A percentile compares a stretch with the other conserved stretches of the same genome.
Evolutionary conservation across 2,329 filamentous ascomycete species (phyloP).

Genomic region (Fusarium sacchari): DNA sequence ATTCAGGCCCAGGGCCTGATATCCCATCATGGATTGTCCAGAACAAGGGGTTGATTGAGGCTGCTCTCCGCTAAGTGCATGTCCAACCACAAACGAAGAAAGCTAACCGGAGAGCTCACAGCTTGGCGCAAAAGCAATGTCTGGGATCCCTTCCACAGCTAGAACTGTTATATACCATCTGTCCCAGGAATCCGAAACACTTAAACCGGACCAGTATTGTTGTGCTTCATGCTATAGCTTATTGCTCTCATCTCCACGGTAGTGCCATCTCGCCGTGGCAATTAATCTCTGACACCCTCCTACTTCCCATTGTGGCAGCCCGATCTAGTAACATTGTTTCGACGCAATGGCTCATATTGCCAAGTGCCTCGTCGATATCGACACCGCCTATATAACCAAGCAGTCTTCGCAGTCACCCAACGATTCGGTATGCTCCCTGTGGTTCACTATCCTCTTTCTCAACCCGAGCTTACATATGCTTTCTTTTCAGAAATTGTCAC

Average conservation of each 20-base stretch:
- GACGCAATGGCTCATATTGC: constrained; percentile 70
- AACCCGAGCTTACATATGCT: constrained; percentile 28
- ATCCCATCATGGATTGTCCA: constrained; percentile 31
- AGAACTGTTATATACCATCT: constrained; percentile 42
- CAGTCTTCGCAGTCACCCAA: constrained; percentile 56
- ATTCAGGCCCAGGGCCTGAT: constrained; percentile 19
- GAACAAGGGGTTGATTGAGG: constrained; percentile 36
- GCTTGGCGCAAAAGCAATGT: constrained; percentile 38
- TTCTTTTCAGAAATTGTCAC: constrained; percentile 36
- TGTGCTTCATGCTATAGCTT: constrained; percentile 36
- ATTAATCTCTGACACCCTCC: constrained; percentile 41
- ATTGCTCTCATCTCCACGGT: constrained; percentile 31
- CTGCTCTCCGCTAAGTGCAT: constrained; percentile 28
- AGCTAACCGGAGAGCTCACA: constrained; percentile 31
- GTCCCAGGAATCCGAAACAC: constrained; percentile 44
- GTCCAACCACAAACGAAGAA: constrained; percentile 37
- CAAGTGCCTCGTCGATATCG: constrained; percentile 64
- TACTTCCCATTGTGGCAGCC: constrained; percentile 35
- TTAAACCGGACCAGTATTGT: constrained; percentile 35
- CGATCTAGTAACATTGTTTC: constrained; percentile 35
- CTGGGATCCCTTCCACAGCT: constrained; percentile 41
- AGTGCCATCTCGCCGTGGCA: constrained; percentile 34
- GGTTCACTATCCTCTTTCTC: constrained; percentile 13
- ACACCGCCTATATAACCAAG: constrained; percentile 63
- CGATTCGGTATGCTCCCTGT: constrained; percentile 54